Evolutionary conservation across 176 grass and related monocot species (phyloP), one percentile per base, ranked within the genome.

Genomic region (Saccharum officinarum): DNA sequence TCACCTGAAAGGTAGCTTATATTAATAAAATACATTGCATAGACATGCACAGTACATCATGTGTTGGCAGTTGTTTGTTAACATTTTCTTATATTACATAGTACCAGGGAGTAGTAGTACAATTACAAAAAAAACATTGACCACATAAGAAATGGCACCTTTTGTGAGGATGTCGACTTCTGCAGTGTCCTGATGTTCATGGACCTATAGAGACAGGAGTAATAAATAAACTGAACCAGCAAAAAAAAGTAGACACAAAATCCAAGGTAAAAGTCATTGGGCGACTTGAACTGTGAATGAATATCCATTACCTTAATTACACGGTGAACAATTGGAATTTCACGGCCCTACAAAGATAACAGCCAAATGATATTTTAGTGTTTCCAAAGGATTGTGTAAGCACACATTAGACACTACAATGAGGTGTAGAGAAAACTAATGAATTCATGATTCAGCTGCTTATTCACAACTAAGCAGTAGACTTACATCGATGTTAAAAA

Each of bases 121-220:
- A 17, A 31, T 18, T 15, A 49, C 22, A 14, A 55, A 55, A 55
- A 5, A 59, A 59, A 57, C 7, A 57, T 9, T 3, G 20, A 0
- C 6, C 18, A 57, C 54, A 1, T 59, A 59, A 25, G 34, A 33
- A 67, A 22, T 34, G 17, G 52, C 80, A 93, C 94, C 94, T 96
- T 93, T 96, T 8, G 94, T 97, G 39, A 97, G 92, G 73, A 97
- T 92, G 70, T 97, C 92, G 79, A 97, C 85, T 77, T 97, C 94
- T 88, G 69, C 85, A 34, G 79, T 94, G 33, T 88, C 89, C 78
- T 92, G 89, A 5, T 87, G 91, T 66, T 97, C 89, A 80, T 97
- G 92, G 47, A 97, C 90, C 94, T 94, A 89, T 26, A 80, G 14
- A 77, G 6, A 69, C 8, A 87, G n/a, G 37, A 15, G 36, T 20